Conservation (phyloP, 768 basidiomycete genomes). For the Termitomyces titanicus region DNA sequence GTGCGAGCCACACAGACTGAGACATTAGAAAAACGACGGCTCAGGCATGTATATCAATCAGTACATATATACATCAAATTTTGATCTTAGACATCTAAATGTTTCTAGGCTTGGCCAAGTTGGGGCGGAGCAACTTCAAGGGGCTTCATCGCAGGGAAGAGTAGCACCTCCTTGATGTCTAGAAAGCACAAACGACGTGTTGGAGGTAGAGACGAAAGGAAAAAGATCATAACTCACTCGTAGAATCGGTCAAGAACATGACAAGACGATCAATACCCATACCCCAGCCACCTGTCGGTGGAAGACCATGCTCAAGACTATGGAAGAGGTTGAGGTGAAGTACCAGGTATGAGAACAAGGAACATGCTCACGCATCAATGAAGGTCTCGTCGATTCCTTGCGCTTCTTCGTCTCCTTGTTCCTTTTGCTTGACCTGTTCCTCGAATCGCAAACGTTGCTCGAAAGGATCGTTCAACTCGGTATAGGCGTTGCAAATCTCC, state of each 20-base stretch:
- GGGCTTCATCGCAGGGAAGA: slow-evolving; percentile 98
- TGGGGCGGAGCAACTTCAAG: slow-evolving; percentile 39
- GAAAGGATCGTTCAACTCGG: slow-evolving; percentile 98
- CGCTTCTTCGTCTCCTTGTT: slow-evolving; percentile 95
- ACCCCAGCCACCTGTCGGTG: slow-evolving; percentile 98
- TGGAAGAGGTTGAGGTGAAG: slow-evolving; percentile 3
- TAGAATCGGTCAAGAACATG: slow-evolving; percentile 99
- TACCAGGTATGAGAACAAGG: slow-evolving; percentile 2
- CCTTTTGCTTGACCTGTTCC: slow-evolving; percentile 93
- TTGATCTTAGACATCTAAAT: slow-evolving; percentile 3
- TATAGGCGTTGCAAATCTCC: slow-evolving; percentile 99
- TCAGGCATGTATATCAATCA: neutral
- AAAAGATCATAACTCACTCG: slow-evolving; percentile 47
- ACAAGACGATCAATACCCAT: slow-evolving; percentile 93
- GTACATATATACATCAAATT: slow-evolving; percentile 7
- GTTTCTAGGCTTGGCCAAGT: slow-evolving; percentile 14
- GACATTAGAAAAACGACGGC: neutral
- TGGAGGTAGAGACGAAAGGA: neutral
- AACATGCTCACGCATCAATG: slow-evolving; percentile 76
- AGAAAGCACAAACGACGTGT: slow-evolving; percentile 1
- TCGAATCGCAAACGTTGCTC: slow-evolving; percentile 95
- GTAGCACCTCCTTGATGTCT: slow-evolving; percentile 96
- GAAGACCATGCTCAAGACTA: slow-evolving; percentile 94
- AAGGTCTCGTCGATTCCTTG: slow-evolving; percentile 97
- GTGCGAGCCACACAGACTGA: neutral